phyloP scores from a whole-genome alignment of 2,329 filamentous ascomycete genomes.

The Byssoonygena ceratinophila region DNA sequence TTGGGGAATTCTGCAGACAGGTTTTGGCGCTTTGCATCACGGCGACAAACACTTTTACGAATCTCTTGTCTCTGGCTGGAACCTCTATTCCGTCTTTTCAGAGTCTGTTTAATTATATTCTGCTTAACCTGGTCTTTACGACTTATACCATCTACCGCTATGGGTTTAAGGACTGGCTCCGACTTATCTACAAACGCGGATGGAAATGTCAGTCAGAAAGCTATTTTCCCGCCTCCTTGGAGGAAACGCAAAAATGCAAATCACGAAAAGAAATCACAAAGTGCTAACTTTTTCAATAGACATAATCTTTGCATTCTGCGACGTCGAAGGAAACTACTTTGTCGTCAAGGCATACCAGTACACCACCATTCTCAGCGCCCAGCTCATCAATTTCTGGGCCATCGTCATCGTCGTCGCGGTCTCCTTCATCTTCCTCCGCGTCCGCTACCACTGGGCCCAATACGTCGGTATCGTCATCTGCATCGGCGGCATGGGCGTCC shows the following conservation, averaged over 20 bases:
- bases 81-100: slow-evolving; percentile 91
- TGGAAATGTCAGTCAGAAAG: slow-evolving; percentile 58
- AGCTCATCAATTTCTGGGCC: slow-evolving; percentile 97
- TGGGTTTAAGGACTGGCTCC: slow-evolving; percentile 59
- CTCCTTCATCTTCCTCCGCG: slow-evolving; percentile 69
- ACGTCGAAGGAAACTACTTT: slow-evolving; percentile 97
- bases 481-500: slow-evolving; percentile 79
- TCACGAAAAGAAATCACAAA: background rate
- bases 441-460: slow-evolving; percentile 83
- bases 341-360: slow-evolving; percentile 87
- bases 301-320: slow-evolving; percentile 80
- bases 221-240: background rate
- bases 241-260: background rate
- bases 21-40: slow-evolving; percentile 82
- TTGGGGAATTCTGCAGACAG: no score
- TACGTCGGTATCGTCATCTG: slow-evolving; percentile 78
- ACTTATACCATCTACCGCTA: slow-evolving; percentile 67
- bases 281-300: slow-evolving; percentile 29
- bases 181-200: slow-evolving; percentile 57
- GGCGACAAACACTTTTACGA: slow-evolving; percentile 80
- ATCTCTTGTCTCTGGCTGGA: slow-evolving; percentile 55
- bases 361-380: slow-evolving; percentile 83
- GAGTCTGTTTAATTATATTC: slow-evolving; percentile 84
- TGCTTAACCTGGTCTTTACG: slow-evolving; percentile 74
- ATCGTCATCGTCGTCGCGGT: slow-evolving; percentile 84